These are phyloP conservation scores for Mucor plumbeus DNA, from an alignment of 371 early-diverging fungal genomes.

Conservation along the genomic window DNA sequence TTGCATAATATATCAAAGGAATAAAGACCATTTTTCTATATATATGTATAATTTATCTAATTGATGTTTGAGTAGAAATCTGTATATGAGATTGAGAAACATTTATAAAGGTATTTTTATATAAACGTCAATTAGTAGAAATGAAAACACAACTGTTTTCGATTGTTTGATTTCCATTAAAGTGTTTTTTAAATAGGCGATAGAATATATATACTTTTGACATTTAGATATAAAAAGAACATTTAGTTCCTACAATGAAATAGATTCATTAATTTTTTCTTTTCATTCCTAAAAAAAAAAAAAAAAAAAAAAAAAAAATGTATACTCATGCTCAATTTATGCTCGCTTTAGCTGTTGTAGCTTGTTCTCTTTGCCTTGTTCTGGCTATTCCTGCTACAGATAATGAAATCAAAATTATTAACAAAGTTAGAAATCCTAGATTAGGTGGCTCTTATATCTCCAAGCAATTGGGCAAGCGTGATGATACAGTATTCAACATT, in stretches of 20 bases:
- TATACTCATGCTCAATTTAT: conserved; percentile 12
- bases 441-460: background rate
- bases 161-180: background rate
- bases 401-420: background rate
- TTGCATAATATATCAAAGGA: no score
- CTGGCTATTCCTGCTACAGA: background rate
- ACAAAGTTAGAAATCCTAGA: conserved; percentile 9
- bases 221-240: conserved; percentile 1
- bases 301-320: background rate
- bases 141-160: background rate
- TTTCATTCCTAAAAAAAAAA: background rate
- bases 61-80: no score
- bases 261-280: background rate
- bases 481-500: background rate
- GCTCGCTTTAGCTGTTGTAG: conserved; percentile 4
- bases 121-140: background rate
- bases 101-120: background rate
- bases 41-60: no score
- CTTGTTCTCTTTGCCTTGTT: background rate
- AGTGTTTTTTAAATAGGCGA: background rate
- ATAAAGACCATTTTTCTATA: no score
- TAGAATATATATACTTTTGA: background rate
- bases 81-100: no score
- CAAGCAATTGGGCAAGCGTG: background rate
- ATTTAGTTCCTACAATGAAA: background rate